Conservation (phyloP, 441 rosid genomes). For the Jatropha podagrica region DNA sequence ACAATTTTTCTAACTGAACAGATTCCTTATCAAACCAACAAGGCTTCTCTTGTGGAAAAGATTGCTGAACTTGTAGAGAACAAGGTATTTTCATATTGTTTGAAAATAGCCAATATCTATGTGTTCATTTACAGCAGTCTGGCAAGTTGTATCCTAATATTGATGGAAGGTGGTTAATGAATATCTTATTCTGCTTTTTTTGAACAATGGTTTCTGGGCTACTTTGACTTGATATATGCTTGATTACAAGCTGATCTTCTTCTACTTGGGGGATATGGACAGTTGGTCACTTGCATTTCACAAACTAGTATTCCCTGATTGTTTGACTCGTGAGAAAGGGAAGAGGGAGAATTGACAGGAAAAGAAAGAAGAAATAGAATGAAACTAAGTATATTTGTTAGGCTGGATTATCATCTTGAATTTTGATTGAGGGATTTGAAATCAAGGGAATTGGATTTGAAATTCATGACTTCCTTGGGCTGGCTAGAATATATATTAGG, state of each 20-base stretch:
- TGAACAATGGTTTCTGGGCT: neutral
- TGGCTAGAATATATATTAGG: no score
- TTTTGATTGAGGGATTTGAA: no score
- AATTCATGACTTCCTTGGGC: no score
- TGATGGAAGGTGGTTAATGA: neutral
- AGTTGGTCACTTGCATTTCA: conserved; percentile 3
- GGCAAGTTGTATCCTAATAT: neutral
- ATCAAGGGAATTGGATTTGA: no score
- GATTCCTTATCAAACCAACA: conserved; percentile 95
- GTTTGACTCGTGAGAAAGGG: neutral
- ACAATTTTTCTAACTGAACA: conserved; percentile 37
- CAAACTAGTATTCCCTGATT: neutral
- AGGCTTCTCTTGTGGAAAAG: conserved; percentile 91
- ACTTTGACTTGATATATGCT: neutral
- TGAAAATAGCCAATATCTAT: neutral
- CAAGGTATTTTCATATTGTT: conserved; percentile 53
- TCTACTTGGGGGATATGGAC: conserved; percentile 2
- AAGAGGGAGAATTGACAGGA: neutral
- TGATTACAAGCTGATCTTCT: neutral
- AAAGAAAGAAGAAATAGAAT: neutral
- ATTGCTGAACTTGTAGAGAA: conserved; percentile 95
- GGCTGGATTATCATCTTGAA: no score
- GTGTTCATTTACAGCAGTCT: neutral
- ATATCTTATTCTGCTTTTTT: neutral
- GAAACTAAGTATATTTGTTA: no score